phyloP scores from a whole-genome alignment of 1,139 yeast genomes.

The Sugiyamaella castrensis region DNA sequence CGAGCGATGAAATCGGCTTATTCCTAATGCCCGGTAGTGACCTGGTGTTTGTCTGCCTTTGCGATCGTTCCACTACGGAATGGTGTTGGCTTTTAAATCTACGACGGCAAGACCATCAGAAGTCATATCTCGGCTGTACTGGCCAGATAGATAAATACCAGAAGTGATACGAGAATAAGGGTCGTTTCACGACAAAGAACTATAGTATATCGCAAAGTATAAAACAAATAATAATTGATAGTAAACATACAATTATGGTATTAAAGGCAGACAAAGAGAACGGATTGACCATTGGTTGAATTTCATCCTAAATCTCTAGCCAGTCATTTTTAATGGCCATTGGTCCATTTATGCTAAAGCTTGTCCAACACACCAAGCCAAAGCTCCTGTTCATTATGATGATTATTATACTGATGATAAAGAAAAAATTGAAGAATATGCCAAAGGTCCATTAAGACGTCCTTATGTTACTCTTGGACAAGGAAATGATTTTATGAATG shows the following conservation, averaged over 20 bases:
- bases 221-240: not conserved
- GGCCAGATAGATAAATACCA: too few species aligned
- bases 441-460: constrained; percentile 35
- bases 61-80: not conserved
- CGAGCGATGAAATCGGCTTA: too few species aligned
- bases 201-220: not conserved
- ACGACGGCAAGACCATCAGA: too few species aligned
- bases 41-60: not conserved
- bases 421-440: constrained; percentile 26
- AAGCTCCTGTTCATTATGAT: constrained; percentile 54
- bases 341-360: constrained; percentile 48
- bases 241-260: constrained; percentile 78
- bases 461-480: constrained; percentile 49
- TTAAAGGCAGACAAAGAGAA: constrained; percentile 58
- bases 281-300: constrained; percentile 59
- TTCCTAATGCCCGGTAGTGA: not conserved
- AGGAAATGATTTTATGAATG: constrained; percentile 60
- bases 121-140: too few species aligned
- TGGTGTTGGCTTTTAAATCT: too few species aligned
- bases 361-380: constrained; percentile 55
- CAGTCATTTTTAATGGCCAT: constrained; percentile 45
- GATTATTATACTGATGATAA: constrained; percentile 57
- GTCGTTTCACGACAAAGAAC: not conserved
- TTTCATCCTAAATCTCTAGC: constrained; percentile 59
- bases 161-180: not conserved